Evolutionary conservation across 2,329 filamentous ascomycete species (phyloP).

Genomic region (Cladosporium sp.): DNA sequence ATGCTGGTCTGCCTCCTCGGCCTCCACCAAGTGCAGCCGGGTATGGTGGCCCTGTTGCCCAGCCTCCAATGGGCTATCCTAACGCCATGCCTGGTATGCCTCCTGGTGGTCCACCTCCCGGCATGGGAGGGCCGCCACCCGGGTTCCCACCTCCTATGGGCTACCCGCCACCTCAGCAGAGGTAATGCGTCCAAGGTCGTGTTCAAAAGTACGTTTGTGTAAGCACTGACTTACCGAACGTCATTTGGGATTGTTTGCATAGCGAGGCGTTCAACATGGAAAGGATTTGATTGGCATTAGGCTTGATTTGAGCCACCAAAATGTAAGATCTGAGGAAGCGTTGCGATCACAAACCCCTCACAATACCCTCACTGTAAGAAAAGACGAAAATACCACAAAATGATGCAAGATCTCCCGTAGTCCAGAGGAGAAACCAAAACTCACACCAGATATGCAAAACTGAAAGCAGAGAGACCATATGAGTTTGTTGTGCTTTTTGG

Average conservation of each 20-base stretch:
- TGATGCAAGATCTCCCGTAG: not conserved
- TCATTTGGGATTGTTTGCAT: constrained; percentile 10
- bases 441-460: not conserved
- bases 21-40: constrained; percentile 69
- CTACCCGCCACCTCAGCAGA: constrained; percentile 11
- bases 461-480: not conserved
- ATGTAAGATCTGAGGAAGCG: constrained; percentile 2
- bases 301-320: not conserved
- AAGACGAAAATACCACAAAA: not conserved
- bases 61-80: constrained; percentile 34
- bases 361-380: not conserved
- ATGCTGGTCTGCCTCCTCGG: constrained; percentile 63
- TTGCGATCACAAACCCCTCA: not conserved
- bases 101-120: constrained; percentile 45
- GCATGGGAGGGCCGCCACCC: not conserved
- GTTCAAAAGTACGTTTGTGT: not conserved
- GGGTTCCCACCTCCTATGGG: constrained; percentile 1
- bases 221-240: not conserved
- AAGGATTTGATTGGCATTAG: not conserved
- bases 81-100: constrained; percentile 42
- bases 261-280: constrained; percentile 12
- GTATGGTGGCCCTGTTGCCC: constrained; percentile 60
- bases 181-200: not conserved
- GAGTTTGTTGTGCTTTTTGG: constrained; percentile 6
- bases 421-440: not conserved